These are phyloP conservation scores for Hondaea fermentalgiana DNA, from an alignment of 108 stramenopile genomes.

Conservation along the genomic window DNA sequence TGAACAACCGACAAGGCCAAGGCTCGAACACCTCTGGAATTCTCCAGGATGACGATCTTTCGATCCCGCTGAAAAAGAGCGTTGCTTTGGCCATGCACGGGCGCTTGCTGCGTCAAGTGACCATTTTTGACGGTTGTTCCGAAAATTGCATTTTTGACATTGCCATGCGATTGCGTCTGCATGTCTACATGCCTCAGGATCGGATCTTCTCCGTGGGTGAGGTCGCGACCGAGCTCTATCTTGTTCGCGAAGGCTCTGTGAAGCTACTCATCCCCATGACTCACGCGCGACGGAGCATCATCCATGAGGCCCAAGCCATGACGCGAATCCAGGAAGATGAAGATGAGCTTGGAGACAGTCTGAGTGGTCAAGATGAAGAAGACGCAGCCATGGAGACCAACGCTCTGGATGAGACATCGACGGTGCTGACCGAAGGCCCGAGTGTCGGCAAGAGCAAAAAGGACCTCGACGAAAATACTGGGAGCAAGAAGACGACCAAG, in stretches of 20 bases:
- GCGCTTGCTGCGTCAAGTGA: neutral
- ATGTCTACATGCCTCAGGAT: neutral
- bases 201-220: neutral
- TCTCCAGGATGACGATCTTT: neutral
- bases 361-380: neutral
- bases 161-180: neutral
- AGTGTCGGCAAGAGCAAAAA: no score
- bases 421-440: no score
- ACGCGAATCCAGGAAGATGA: neutral
- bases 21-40: neutral
- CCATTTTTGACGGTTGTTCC: neutral
- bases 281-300: neutral
- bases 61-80: neutral
- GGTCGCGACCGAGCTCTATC: neutral
- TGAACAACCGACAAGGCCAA: neutral
- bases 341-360: neutral
- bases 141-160: neutral
- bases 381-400: neutral
- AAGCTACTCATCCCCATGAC: neutral
- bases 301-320: neutral
- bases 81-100: slow-evolving; percentile 13
- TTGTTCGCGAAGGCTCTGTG: neutral
- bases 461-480: no score
- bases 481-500: no score
- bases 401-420: neutral